Evolutionary conservation across 2,329 filamentous ascomycete species (phyloP), one percentile per base, ranked within the genome.

Genomic region (Trichoderma sp.): DNA sequence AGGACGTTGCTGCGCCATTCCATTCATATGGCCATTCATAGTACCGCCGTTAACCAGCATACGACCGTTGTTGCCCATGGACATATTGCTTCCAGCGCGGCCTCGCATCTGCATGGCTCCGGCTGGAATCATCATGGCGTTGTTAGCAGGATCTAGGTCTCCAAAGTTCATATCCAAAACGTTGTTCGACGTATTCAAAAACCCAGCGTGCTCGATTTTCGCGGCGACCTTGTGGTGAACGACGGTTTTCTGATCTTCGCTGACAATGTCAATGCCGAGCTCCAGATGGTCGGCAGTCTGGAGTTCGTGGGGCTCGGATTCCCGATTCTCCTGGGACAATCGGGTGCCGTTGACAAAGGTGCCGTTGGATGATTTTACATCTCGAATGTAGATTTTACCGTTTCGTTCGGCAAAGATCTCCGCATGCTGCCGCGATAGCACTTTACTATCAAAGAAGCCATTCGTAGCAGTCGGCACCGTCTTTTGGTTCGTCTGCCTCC

Each of bases 161-260:
- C 93, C 93, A 81, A 97, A 97, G 74, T 91, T 97, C 81, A 97
- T 89, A 75, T 97, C 93, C 73, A 96, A 80, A 56, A 94, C 87
- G 75, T 92, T 96, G 73, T 87, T 92, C 9, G 89, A 87, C 12
- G 90, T 86, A 53, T 86, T 89, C 70, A 94, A 87, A 71, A 94
- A 90, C 7, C 95, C 95, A 45, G 95, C 93, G 80, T 97, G 93
- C 78, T 99, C 95, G 67, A 99, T 93, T 77, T 96, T 96, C 67
- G 95, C 94, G 22, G 94, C 94, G 57, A 99, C 95, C 77, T 99
- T 99, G 82, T 98, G 95, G 76, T 99, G 95, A 15, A 99, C 94
- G 32, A 99, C 93, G 0, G 94, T 97, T 81, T 97, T 98, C 78
- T 98, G 94, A 77, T 99, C 95, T 78, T 99, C 95, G 79, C 93